Percentiles rank a stretch among this genome's conserved stretches.
Evolutionary conservation across 2,329 filamentous ascomycete genomes (phyloP).

Genomic region (Neonectria ditissima): DNA sequence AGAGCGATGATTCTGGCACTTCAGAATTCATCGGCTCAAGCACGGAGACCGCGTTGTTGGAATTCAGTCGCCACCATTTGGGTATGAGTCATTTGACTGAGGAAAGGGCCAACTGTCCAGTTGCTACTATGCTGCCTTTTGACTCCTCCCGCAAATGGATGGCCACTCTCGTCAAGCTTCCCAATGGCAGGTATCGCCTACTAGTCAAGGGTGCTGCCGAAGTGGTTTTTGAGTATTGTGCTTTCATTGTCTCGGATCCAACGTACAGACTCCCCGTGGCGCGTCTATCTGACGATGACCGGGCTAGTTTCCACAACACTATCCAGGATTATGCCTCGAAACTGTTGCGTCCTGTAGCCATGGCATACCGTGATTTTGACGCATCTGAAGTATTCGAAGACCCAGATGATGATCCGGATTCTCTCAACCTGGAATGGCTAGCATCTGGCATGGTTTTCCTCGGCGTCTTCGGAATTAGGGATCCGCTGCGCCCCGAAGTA

Average conservation of each 20-base stretch:
- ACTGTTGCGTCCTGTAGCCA: slow-evolving; percentile 79
- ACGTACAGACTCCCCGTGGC: slow-evolving; percentile 46
- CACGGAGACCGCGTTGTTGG: slow-evolving; percentile 65
- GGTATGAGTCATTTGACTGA: slow-evolving; percentile 59
- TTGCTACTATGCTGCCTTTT: slow-evolving; percentile 64
- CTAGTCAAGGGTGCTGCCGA: slow-evolving; percentile 70
- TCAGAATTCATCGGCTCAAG: slow-evolving; percentile 64
- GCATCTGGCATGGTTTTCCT: slow-evolving; percentile 76
- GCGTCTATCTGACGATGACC: slow-evolving; percentile 48
- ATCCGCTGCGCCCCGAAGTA: slow-evolving; percentile 71
- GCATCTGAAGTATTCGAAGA: slow-evolving; percentile 74
- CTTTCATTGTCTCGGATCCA: slow-evolving; percentile 59
- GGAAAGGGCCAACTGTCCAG: slow-evolving; percentile 59
- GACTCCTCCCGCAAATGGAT: slow-evolving; percentile 68
- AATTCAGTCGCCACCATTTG: slow-evolving; percentile 62
- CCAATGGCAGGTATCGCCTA: slow-evolving; percentile 60
- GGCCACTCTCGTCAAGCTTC: slow-evolving; percentile 64
- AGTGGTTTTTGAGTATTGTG: slow-evolving; percentile 62
- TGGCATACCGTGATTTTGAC: slow-evolving; percentile 80
- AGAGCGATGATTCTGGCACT: slow-evolving; percentile 54
- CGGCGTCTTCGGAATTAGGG: slow-evolving; percentile 74
- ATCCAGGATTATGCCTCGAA: slow-evolving; percentile 70
- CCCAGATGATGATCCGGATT: slow-evolving; percentile 49
- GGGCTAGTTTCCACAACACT: slow-evolving; percentile 47
- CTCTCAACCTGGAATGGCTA: slow-evolving; percentile 53